Base-by-base conservation (phyloP, 805 yeast species). In the Ogataea methanolica region DNA sequence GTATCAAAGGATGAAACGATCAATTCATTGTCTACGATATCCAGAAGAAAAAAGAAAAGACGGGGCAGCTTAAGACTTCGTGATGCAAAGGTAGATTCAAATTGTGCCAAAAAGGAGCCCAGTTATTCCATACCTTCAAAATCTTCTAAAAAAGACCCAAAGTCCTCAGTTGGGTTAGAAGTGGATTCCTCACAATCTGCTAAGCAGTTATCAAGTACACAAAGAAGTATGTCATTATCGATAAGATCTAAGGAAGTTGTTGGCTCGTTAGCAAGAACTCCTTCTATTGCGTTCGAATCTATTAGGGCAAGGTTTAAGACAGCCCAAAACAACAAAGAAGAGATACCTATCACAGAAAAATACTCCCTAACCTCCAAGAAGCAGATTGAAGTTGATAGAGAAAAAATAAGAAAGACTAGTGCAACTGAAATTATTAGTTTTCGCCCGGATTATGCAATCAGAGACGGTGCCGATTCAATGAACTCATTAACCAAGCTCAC, bases 41-140 rank as follows among this genome's bases (percentile, higher is more conserved):
- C 51, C 17, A 52, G 15, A 16, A 37, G 36, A 38, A 41, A 50
- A 39, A 42, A 53, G 33, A 47, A 48, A 39, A 46, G 55, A 41
- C 45, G 53, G 29, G 56, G 58, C 16, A 55, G 58, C 35, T 45
- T 55, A 17, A 39, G 51, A 33, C 46, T 55, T 21, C 39, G 39
- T 11, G 23, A 26, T n/a, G 19, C 43, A 16, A 31, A 9, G 9
- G 26, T 6, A 9, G 31, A 26, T 6, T 4, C 12, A 26, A 11
- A 26, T 6, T 36, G 4, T 2, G 26, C 19, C 19, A 36, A 17
- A 36, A 36, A 36, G 22, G 15, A 11, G 22, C 7, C 29, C 9
- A 26, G 9, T 26, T 26, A 26, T n/a, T 11, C 17, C 7, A 17
- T 2, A 3, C 2, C 17, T 6, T 36, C 38, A 15, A 36, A 36